phyloP scores from a whole-genome alignment of 2,329 filamentous ascomycete genomes.

The Verticillium nonalfalfae region DNA sequence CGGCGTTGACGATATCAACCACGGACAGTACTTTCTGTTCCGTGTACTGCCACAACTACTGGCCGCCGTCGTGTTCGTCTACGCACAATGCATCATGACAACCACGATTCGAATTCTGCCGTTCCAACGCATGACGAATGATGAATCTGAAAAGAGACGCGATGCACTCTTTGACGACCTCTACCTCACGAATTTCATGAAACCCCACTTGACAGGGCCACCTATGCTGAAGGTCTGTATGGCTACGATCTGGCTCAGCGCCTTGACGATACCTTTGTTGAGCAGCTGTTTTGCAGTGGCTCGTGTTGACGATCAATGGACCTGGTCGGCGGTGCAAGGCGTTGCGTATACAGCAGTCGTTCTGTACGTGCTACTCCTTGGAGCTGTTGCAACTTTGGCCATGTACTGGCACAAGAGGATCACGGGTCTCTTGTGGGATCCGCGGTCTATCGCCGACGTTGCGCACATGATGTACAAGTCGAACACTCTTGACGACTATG shows the following conservation, averaged over 20 bases:
- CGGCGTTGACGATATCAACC: constrained; percentile 62
- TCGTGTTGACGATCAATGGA: constrained; percentile 55
- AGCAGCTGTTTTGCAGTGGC: constrained; percentile 68
- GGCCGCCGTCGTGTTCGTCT: constrained; percentile 65
- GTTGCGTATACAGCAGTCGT: constrained; percentile 73
- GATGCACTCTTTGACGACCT: constrained; percentile 63
- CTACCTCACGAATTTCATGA: constrained; percentile 62
- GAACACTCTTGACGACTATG: constrained; percentile 70
- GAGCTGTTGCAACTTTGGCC: constrained; percentile 51
- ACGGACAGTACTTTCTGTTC: constrained; percentile 76
- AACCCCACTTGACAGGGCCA: constrained; percentile 54
- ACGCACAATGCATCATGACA: constrained; percentile 67
- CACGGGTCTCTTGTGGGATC: constrained; percentile 82
- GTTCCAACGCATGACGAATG: constrained; percentile 69
- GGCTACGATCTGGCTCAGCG: constrained; percentile 67
- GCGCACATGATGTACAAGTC: constrained; percentile 72
- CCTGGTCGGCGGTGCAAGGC: constrained; percentile 72
- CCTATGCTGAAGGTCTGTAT: constrained; percentile 60
- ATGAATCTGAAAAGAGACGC: constrained; percentile 50
- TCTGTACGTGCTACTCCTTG: constrained; percentile 62
- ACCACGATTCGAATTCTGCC: constrained; percentile 73
- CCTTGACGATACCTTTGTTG: constrained; percentile 76
- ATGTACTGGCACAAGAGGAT: constrained; percentile 57
- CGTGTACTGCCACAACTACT: constrained; percentile 77
- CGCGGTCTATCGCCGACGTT: constrained; percentile 74